Evolutionary conservation across 371 early-diverging fungal genomes (phyloP).

Genomic region (Mucor saturninus): DNA sequence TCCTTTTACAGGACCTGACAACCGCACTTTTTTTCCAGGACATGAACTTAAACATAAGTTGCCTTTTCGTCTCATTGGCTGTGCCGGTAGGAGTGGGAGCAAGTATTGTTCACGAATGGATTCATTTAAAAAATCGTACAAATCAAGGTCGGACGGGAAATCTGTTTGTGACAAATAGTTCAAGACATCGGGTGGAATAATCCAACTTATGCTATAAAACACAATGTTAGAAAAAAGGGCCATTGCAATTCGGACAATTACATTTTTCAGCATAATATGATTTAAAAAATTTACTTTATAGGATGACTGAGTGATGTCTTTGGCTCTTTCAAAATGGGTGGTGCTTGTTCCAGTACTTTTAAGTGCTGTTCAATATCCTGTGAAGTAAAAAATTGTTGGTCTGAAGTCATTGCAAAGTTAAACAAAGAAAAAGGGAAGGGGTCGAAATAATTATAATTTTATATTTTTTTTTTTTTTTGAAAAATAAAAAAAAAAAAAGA

Average conservation of each 20-base stretch:
- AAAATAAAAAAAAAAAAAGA: neutral
- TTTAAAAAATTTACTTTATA: slow-evolving; percentile 41
- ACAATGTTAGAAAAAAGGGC: too few species aligned
- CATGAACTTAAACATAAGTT: slow-evolving; percentile 79
- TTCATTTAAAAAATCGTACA: slow-evolving; percentile 47
- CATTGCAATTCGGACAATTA: too few species aligned
- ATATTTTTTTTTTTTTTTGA: neutral
- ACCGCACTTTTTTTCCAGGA: slow-evolving; percentile 84
- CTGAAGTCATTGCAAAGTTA: neutral
- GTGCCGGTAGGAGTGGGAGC: neutral
- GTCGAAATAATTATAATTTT: neutral
- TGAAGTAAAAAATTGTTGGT: neutral
- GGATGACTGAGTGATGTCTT: slow-evolving; percentile 65
- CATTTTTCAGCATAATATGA: too few species aligned
- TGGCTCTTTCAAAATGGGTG: slow-evolving; percentile 1
- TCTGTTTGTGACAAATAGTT: slow-evolving; percentile 32
- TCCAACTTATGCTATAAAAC: slow-evolving; percentile 56
- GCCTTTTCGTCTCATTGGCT: slow-evolving; percentile 27
- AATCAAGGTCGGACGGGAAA: slow-evolving; percentile 42
- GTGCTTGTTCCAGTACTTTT: neutral
- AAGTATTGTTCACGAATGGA: neutral
- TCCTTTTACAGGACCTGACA: slow-evolving; percentile 78
- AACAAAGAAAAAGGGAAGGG: neutral
- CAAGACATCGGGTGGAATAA: slow-evolving; percentile 54
- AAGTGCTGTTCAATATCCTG: neutral